Percentiles rank a stretch among this genome's conserved stretches.
These are phyloP conservation scores for Saccharomycopsis vini DNA, from an alignment of 805 yeast genomes.

Conservation along the genomic window DNA sequence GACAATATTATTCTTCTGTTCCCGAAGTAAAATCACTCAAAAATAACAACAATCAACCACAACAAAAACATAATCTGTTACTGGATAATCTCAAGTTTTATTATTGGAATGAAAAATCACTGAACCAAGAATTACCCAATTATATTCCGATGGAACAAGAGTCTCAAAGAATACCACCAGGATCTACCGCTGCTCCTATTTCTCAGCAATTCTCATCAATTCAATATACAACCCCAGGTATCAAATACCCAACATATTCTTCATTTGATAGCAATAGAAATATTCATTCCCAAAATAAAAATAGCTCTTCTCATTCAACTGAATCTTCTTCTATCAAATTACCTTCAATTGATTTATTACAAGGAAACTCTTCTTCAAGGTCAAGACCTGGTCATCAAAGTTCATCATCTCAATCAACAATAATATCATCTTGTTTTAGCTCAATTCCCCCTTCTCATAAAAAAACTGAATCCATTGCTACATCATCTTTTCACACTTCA, in stretches of 20 bases:
- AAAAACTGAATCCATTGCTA: conserved; percentile 13
- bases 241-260: conserved; percentile 14
- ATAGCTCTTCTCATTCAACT: background rate
- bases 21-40: no score
- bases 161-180: no score
- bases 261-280: conserved; percentile 3
- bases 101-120: no score
- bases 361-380: background rate
- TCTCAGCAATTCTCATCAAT: background rate
- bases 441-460: conserved; percentile 2
- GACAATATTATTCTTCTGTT: no score
- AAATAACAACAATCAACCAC: no score
- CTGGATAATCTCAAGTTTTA: no score
- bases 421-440: conserved; percentile 10
- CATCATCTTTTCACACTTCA: conserved; percentile 16
- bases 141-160: no score
- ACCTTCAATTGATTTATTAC: conserved; percentile 9
- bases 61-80: no score
- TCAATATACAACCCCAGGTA: conserved; percentile 10
- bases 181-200: no score
- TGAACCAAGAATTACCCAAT: no score
- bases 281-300: background rate
- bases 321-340: conserved; percentile 3
- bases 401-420: conserved; percentile 9
- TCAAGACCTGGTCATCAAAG: conserved; percentile 16